These are phyloP conservation scores for Allantophomopsis cytisporea DNA, from an alignment of 2,329 filamentous ascomycete genomes.

Conservation along the genomic window DNA sequence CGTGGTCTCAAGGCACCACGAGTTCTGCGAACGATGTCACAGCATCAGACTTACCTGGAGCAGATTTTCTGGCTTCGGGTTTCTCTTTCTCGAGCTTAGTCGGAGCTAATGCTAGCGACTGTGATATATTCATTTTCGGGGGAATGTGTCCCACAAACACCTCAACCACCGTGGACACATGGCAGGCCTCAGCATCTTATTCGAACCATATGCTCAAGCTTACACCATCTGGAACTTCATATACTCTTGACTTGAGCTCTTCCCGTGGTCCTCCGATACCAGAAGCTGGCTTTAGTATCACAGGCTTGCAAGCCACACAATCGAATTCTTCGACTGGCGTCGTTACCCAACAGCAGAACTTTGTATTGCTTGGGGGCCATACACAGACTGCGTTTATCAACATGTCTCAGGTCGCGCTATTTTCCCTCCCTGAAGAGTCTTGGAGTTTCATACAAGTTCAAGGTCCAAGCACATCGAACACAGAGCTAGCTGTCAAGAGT, in stretches of 20 bases:
- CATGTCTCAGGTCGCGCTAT: constrained; percentile 82
- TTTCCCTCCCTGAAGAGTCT: constrained; percentile 71
- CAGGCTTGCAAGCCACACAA: constrained; percentile 55
- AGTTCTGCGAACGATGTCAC: constrained; percentile 19
- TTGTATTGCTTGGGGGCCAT: constrained; percentile 75
- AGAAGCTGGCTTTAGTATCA: constrained; percentile 80
- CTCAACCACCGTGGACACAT: constrained; percentile 28
- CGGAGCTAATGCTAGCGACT: constrained; percentile 13
- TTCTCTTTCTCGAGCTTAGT: constrained; percentile 17
- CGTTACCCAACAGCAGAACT: constrained; percentile 61
- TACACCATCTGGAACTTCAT: constrained; percentile 31
- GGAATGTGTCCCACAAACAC: constrained; percentile 68
- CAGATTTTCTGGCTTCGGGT: constrained; percentile 41
- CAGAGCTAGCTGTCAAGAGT: constrained; percentile 41
- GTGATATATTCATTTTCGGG: constrained; percentile 44
- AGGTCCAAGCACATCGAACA: constrained; percentile 25
- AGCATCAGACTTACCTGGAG: constrained; percentile 22
- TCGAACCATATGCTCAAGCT: constrained; percentile 67
- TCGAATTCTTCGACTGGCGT: constrained; percentile 49
- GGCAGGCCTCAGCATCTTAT: constrained; percentile 62
- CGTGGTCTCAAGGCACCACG: constrained; percentile 34
- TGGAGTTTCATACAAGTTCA: constrained; percentile 73
- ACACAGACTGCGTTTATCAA: constrained; percentile 78
- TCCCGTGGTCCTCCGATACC: constrained; percentile 49
- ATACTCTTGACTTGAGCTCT: constrained; percentile 30